These are phyloP conservation scores for Pleurotus salmoneostramineus DNA, from an alignment of 768 basidiomycete genomes.

Conservation along the genomic window DNA sequence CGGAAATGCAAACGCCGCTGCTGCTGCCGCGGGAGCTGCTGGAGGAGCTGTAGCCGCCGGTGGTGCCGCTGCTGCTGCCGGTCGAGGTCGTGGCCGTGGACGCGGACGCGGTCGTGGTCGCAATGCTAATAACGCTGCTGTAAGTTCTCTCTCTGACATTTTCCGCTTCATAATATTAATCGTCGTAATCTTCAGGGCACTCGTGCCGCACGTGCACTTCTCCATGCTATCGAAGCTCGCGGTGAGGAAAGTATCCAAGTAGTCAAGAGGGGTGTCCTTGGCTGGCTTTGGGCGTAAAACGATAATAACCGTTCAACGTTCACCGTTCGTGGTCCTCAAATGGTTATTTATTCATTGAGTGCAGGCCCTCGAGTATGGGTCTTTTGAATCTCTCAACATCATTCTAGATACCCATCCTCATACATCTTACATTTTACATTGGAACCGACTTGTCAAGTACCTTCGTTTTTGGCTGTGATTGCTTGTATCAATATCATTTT, in stretches of 20 bases:
- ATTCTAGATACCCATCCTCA: no score
- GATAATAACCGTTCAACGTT: no score
- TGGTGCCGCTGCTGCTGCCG: slow-evolving; percentile 12
- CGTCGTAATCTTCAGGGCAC: slow-evolving; percentile 25
- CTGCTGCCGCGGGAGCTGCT: slow-evolving; percentile 10
- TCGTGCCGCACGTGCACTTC: slow-evolving; percentile 33
- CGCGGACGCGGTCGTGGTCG: slow-evolving; percentile 14
- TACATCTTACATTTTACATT: no score
- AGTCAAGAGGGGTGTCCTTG: not conserved
- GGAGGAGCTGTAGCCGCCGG: slow-evolving; percentile 10
- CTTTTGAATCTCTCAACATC: no score
- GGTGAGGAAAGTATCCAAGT: not conserved
- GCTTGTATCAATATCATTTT: no score
- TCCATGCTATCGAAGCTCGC: slow-evolving; percentile 16
- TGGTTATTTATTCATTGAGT: not conserved
- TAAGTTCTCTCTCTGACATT: slow-evolving; percentile 11
- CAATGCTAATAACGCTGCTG: slow-evolving; percentile 13
- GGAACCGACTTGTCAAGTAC: no score
- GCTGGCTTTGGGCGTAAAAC: slow-evolving; percentile 1
- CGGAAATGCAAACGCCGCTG: slow-evolving; percentile 12
- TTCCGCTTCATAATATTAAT: not conserved
- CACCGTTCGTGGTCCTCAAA: no score
- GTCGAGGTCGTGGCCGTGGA: slow-evolving; percentile 2
- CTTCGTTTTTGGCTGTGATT: no score
- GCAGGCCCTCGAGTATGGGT: not conserved